Conservation (phyloP, 2,329 filamentous ascomycete genomes). For the Paramyrothecium sp. region DNA sequence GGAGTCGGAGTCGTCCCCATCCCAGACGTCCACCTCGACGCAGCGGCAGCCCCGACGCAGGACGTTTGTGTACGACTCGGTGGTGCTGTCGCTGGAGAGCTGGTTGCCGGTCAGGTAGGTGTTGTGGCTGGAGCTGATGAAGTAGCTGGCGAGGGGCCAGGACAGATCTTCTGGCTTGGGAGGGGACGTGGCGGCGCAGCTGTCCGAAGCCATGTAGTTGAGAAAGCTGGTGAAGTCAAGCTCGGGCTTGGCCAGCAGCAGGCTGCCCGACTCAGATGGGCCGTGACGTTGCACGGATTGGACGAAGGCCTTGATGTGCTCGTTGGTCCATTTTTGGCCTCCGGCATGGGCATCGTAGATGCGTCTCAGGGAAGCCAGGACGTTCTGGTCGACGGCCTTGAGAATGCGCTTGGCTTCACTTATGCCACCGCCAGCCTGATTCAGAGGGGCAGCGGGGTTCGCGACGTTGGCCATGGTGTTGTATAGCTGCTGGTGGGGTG, state of each 20-base stretch:
- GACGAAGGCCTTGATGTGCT: constrained; percentile 45
- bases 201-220: constrained; percentile 54
- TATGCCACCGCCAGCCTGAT: constrained; percentile 48
- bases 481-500: not conserved
- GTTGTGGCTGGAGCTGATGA: constrained; percentile 93
- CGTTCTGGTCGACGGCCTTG: constrained; percentile 35
- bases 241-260: constrained; percentile 24
- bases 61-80: constrained; percentile 82
- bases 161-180: constrained; percentile 54
- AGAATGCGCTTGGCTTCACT: constrained; percentile 39
- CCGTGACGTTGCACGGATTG: constrained; percentile 43
- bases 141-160: constrained; percentile 84
- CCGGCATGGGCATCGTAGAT: constrained; percentile 46
- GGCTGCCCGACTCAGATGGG: constrained; percentile 22
- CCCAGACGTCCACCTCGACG: constrained; percentile 95
- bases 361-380: constrained; percentile 41
- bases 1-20: constrained; percentile 74
- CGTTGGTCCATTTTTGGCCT: constrained; percentile 42
- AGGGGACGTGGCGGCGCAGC: constrained; percentile 40
- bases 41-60: constrained; percentile 84
- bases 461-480: constrained; percentile 4
- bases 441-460: constrained; percentile 20
- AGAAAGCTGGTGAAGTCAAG: constrained; percentile 50
- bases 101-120: constrained; percentile 91
- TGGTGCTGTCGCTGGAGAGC: constrained; percentile 81